Evolutionary conservation across 1,139 yeast species (phyloP).

Genomic region (Geotrichum phurueaensis): DNA sequence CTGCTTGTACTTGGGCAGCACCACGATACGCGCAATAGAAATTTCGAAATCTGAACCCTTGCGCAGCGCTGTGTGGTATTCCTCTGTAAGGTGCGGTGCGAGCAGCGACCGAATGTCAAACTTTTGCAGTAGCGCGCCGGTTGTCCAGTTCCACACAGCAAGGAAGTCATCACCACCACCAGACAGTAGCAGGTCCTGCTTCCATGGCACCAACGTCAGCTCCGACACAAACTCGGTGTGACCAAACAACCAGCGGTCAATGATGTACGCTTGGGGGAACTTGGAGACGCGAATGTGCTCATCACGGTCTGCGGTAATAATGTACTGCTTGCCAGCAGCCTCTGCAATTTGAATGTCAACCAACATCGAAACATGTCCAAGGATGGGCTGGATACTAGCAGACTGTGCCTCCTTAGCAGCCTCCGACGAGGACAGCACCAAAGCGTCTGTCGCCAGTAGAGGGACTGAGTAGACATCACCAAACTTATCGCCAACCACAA

Average conservation of each 20-base stretch:
- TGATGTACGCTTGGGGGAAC: slow-evolving; percentile 70
- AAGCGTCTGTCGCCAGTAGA: slow-evolving; percentile 28
- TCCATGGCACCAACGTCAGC: slow-evolving; percentile 49
- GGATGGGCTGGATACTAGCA: slow-evolving; percentile 48
- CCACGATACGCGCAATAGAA: slow-evolving; percentile 61
- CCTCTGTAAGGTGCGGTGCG: slow-evolving; percentile 20
- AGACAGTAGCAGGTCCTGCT: slow-evolving; percentile 50
- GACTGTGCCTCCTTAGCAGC: slow-evolving; percentile 13
- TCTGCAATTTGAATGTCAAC: slow-evolving; percentile 57
- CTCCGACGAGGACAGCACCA: slow-evolving; percentile 19
- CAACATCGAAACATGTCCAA: slow-evolving; percentile 96
- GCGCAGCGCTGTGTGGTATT: slow-evolving; percentile 20
- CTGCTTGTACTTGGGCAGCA: slow-evolving; percentile 35
- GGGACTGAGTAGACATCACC: slow-evolving; percentile 81
- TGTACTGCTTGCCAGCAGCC: slow-evolving; percentile 44
- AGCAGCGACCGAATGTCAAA: slow-evolving; percentile 43
- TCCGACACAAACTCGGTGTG: slow-evolving; percentile 76
- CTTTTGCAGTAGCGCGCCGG: slow-evolving; percentile 43
- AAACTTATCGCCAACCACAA: slow-evolving; percentile 88
- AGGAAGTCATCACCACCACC: slow-evolving; percentile 88
- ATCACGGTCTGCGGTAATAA: slow-evolving; percentile 87
- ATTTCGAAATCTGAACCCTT: slow-evolving; percentile 44
- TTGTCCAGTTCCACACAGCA: slow-evolving; percentile 73
- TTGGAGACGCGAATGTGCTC: slow-evolving; percentile 89
- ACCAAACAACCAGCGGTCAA: slow-evolving; percentile 81